Base-by-base conservation (phyloP, 2,329 filamentous ascomycete species). In the Aphanocladium album region DNA sequence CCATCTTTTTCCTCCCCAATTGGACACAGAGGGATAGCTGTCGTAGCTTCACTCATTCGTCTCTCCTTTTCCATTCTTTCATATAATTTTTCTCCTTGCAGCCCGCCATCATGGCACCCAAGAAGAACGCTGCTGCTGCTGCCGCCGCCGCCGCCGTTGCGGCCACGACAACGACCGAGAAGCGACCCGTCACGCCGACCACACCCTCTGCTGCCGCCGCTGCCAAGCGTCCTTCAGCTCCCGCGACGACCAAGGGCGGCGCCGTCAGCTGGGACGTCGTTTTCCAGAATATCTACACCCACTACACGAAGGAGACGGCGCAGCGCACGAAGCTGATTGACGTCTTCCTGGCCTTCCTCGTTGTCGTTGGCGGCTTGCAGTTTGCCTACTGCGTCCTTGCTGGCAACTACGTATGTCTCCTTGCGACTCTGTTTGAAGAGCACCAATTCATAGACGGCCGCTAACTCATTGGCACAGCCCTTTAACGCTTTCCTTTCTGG, bases 401-500 rank as follows among this genome's bases (percentile, higher is more conserved):
- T 59, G 95, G 95, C 66, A 98, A 97, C 77, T 99, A 93, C 71
- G 95, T 99, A 84, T 64, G 91, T 84, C 52, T 37, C 56, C n/a
- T 43, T 9, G 23, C 39, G 9, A 16, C 30, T 55, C n/a, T 21
- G 14, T 2, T 16, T 6, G 14, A n/a, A 5, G 3, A 17, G 1
- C 39, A 8, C 2, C 11, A 17, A 2, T 46, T 12, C 3, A 35
- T 19, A 33, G 7, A 16, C 11, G 9, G 23, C 63, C 61, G 37
- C 67, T 73, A 63, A 70, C 57, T 2, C 11, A 6, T 37, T 62
- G 33, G 41, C 60, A 62, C 71, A 98, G 93, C 95, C 95, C 11
- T 99, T 99, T 83, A 99, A 99, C 75, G 95, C 96, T 65, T 99
- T 99, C 80, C 86, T 99, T 35, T 91, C 93, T 35, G 96, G 95